Evolutionary conservation across 345 rosid species (phyloP), one percentile per base, ranked within the genome.

Genomic region (Passiflora organensis): DNA sequence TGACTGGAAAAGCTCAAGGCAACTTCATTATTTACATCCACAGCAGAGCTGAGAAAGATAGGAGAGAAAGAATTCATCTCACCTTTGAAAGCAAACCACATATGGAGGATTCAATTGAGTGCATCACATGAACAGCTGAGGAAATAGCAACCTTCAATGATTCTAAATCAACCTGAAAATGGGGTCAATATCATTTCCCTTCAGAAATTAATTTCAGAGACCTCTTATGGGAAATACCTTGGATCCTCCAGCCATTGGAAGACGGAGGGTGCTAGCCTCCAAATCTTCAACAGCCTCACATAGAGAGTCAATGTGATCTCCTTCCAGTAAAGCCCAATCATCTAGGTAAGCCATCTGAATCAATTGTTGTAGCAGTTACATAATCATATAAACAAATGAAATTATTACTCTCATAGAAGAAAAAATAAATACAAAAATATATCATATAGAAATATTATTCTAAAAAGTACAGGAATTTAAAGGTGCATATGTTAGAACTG

Each of bases 101-200:
- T 59, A 83, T 78, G 60, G 89, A 82, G 32, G 83, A 78, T 82
- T 90, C 96, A 78, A 86, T 83, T 43, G 86, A 79, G 66, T 82
- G 91, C 96, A 94, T 82, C 71, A 94, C 87, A 58, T 85, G 95
- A 32, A 89, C 87, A 49, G 96, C 97, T 13, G 96, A 86, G 74
- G 82, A 77, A 79, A 89, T 67, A 64, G 93, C 95, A 62, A 69
- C 71, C 74, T 85, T 82, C 77, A 94, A 60, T 18, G 90, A 80
- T 67, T 83, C 90, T 62, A 59, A 62, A 52, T 94, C 96, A 63
- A 70, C 95, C 99, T 93, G 95, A 55, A 58, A 21, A 42, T 51
- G 68, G 17, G 32, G 2, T 24, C 59, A 66, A 32, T 13, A 17
- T 55, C 51, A 28, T 51, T 56, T 55, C 64, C 23, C 58, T 44